Percentiles rank a stretch among this genome's conserved stretches.
Evolutionary conservation across 2,329 filamentous ascomycete species (phyloP).

Genomic region (Colletotrichum sp.): DNA sequence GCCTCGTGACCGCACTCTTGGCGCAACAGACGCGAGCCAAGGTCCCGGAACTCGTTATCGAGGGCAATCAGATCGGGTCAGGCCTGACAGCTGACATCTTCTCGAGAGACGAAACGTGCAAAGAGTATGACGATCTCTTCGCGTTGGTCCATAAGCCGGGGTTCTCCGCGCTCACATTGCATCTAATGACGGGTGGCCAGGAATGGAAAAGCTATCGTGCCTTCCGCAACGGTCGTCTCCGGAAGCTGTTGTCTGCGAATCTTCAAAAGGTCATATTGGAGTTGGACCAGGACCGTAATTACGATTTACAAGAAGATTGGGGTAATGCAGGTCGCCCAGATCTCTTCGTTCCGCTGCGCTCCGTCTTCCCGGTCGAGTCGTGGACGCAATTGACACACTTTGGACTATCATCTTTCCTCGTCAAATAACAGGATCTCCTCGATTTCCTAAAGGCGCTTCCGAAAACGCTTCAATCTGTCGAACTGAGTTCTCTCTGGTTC

Average conservation of each 20-base stretch:
- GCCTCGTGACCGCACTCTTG: conserved; percentile 29
- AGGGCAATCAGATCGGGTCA: conserved; percentile 30
- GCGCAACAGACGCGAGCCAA: conserved; percentile 14
- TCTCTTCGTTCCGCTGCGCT: conserved; percentile 24
- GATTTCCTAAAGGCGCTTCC: conserved; percentile 30
- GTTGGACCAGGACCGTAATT: conserved; percentile 17
- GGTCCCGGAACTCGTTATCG: conserved; percentile 38
- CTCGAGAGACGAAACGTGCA: conserved; percentile 20
- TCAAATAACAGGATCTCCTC: conserved; percentile 30
- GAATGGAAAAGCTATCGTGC: conserved; percentile 5
- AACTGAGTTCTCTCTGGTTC: conserved; percentile 37
- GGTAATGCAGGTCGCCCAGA: background rate
- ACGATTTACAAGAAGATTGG: background rate
- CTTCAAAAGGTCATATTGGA: conserved; percentile 28
- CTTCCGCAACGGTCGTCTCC: conserved; percentile 22
- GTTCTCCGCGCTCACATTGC: conserved; percentile 31
- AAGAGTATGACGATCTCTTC: conserved; percentile 28
- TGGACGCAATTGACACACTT: conserved; percentile 35
- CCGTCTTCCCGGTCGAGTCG: conserved; percentile 31
- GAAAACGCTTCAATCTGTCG: conserved; percentile 29
- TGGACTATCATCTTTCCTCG: conserved; percentile 28
- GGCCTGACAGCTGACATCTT: conserved; percentile 37
- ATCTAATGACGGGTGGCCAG: conserved; percentile 20
- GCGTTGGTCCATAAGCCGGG: conserved; percentile 26
- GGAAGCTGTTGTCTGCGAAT: conserved; percentile 20